phyloP scores from a whole-genome alignment of 2,329 filamentous ascomycete species.

The Sporothrix curviconia region DNA sequence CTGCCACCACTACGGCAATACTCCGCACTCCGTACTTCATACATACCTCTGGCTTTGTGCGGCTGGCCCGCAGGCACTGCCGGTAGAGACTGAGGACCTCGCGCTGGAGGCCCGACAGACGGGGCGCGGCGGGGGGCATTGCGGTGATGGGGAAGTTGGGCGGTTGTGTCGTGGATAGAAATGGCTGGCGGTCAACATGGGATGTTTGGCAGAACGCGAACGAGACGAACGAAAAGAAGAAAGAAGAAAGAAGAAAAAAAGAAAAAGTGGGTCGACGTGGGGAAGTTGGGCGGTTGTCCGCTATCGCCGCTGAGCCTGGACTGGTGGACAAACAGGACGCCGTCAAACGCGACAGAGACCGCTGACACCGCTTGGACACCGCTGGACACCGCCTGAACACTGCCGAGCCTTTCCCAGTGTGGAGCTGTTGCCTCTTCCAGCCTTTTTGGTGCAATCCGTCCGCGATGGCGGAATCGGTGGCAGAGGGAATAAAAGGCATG shows the following conservation, averaged over 20 bases:
- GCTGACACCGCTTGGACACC: neutral
- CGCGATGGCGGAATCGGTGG: neutral
- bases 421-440: too few species aligned
- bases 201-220: too few species aligned
- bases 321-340: too few species aligned
- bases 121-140: conserved; percentile 26
- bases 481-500: neutral
- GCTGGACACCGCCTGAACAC: too few species aligned
- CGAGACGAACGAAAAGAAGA: neutral
- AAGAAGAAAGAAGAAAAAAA: neutral
- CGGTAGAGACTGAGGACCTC: conserved; percentile 85
- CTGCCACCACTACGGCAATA: neutral
- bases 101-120: conserved; percentile 80
- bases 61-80: conserved; percentile 72
- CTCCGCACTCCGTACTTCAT: neutral
- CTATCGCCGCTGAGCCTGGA: too few species aligned
- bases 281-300: neutral
- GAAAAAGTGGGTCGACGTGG: neutral
- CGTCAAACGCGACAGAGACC: neutral
- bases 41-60: conserved; percentile 68
- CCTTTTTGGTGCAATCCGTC: neutral
- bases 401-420: too few species aligned
- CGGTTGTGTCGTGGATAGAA: neutral
- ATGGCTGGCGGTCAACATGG: neutral
- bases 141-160: neutral